Conservation (phyloP, 257 asterid species). For the Cynanchum wilfordii region DNA sequence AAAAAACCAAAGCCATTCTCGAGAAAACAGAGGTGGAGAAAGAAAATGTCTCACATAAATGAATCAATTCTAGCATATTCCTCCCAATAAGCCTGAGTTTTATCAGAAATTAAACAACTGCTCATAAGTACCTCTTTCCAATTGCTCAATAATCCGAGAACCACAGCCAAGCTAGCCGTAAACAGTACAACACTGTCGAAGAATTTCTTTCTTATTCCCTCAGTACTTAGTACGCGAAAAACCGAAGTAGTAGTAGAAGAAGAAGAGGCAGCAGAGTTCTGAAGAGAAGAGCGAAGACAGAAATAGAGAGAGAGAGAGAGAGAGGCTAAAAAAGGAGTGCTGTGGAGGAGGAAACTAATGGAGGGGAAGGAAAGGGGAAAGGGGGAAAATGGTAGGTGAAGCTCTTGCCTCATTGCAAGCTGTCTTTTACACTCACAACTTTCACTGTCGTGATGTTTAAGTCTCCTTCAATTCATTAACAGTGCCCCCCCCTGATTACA, state of each 20-base stretch:
- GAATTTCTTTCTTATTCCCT: no score
- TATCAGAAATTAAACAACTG: no score
- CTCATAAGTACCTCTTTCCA: no score
- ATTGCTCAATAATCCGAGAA: no score
- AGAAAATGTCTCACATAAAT: neutral
- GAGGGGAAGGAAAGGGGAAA: constrained; percentile 3
- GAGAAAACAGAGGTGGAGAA: neutral
- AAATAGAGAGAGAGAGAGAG: neutral
- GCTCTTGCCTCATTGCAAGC: constrained; percentile 74
- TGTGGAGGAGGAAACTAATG: neutral
- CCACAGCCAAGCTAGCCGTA: neutral
- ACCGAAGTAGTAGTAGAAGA: neutral
- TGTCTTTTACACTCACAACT: constrained; percentile 46
- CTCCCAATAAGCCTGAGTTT: neutral
- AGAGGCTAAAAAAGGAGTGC: constrained; percentile 10
- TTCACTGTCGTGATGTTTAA: constrained; percentile 75
- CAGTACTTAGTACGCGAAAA: no score
- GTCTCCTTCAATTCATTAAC: constrained; percentile 37
- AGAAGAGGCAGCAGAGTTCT: neutral
- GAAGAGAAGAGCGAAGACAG: constrained; percentile 8
- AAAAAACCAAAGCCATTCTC: constrained; percentile 3
- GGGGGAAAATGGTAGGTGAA: constrained; percentile 58
- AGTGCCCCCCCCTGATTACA: constrained; percentile 9
- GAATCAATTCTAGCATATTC: constrained; percentile 11
- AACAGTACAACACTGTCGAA: neutral